These are phyloP conservation scores for Ascochyta rabiei DNA, from an alignment of 2,329 filamentous ascomycete genomes.

Conservation along the genomic window DNA sequence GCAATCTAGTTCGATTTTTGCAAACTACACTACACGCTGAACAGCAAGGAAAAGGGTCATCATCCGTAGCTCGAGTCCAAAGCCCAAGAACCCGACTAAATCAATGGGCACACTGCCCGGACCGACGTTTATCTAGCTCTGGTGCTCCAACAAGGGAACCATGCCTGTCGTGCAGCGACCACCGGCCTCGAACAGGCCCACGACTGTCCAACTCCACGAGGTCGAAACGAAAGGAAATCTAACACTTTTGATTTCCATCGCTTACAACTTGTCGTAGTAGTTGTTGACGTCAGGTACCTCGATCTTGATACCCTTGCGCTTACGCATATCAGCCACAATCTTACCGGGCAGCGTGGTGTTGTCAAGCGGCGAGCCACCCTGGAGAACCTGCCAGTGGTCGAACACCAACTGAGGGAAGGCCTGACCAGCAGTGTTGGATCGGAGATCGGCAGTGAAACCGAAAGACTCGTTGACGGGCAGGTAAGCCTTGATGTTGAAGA, in stretches of 20 bases:
- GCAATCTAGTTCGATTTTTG: slow-evolving; percentile 41
- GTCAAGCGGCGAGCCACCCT: slow-evolving; percentile 92
- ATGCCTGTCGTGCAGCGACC: slow-evolving; percentile 43
- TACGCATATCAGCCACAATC: slow-evolving; percentile 88
- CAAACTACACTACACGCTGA: slow-evolving; percentile 46
- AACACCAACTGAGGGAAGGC: slow-evolving; percentile 99
- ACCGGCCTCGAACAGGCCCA: slow-evolving; percentile 44
- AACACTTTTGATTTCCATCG: slow-evolving; percentile 52
- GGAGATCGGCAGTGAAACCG: slow-evolving; percentile 98
- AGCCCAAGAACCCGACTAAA: slow-evolving; percentile 35
- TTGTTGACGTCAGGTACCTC: slow-evolving; percentile 92
- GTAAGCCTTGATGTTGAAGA: slow-evolving; percentile 99
- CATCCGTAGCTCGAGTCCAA: slow-evolving; percentile 42
- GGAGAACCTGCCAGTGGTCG: slow-evolving; percentile 97
- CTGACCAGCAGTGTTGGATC: slow-evolving; percentile 90
- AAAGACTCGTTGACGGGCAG: slow-evolving; percentile 96
- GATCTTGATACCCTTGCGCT: slow-evolving; percentile 99
- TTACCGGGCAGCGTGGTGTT: slow-evolving; percentile 78
- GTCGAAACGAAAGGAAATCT: slow-evolving; percentile 50
- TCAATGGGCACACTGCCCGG: slow-evolving; percentile 42
- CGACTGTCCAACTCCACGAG: slow-evolving; percentile 42
- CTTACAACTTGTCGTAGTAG: slow-evolving; percentile 99
- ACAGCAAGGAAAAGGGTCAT: slow-evolving; percentile 44
- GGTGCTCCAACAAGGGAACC: slow-evolving; percentile 38
- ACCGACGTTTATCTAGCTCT: slow-evolving; percentile 47